These are phyloP conservation scores for Debaryomyces fabryi DNA, from an alignment of 1,139 yeast species.

Conservation along the genomic window DNA sequence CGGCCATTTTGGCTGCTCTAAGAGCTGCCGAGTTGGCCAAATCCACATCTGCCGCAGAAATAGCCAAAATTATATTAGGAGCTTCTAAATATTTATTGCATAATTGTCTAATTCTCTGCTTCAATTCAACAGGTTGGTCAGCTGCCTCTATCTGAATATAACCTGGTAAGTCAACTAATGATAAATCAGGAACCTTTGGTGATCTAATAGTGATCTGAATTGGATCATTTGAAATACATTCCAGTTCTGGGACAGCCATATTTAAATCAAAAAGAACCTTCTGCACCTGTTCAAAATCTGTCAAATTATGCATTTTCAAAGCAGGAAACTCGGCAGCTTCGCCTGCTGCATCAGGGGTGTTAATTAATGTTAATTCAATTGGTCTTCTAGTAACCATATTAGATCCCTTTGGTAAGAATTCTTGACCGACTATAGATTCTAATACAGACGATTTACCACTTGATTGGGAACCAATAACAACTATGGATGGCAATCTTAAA, in stretches of 20 bases:
- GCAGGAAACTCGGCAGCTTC: conserved; percentile 96
- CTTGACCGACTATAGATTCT: conserved; percentile 93
- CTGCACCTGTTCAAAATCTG: conserved; percentile 88
- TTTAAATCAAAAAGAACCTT: conserved; percentile 82
- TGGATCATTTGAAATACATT: conserved; percentile 88
- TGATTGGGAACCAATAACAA: conserved; percentile 95
- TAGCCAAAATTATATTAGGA: conserved; percentile 93
- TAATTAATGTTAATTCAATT: conserved; percentile 86
- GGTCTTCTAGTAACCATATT: conserved; percentile 98
- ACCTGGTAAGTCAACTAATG: conserved; percentile 95
- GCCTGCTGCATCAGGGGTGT: conserved; percentile 79
- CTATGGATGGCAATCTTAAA: conserved; percentile 87
- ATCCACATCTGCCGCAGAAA: conserved; percentile 97
- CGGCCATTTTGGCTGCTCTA: conserved; percentile 88
- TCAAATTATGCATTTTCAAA: conserved; percentile 74
- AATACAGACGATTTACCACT: conserved; percentile 95
- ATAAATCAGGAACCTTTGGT: conserved; percentile 90
- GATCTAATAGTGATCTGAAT: conserved; percentile 89
- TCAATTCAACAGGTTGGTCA: conserved; percentile 87
- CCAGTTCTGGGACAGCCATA: conserved; percentile 84
- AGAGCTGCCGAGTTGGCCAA: conserved; percentile 94
- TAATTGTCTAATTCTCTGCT: conserved; percentile 72
- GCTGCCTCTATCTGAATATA: conserved; percentile 96
- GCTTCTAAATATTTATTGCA: conserved; percentile 86
- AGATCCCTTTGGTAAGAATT: conserved; percentile 89